Evolutionary conservation across 1,139 yeast genomes (phyloP).

Genomic region (Nakaseomyces kungkrabaensis): DNA sequence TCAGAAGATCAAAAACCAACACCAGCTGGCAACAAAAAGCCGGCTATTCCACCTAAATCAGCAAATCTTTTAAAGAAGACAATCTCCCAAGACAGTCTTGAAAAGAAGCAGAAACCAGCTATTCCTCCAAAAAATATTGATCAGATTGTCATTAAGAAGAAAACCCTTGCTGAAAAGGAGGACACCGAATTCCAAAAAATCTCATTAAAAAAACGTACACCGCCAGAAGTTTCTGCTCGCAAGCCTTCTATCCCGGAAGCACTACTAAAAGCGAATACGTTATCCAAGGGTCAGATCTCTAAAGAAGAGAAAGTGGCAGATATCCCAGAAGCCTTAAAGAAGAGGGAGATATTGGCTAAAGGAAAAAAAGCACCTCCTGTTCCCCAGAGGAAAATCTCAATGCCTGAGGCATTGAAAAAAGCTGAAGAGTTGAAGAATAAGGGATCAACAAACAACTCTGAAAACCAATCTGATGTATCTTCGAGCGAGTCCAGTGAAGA

Average conservation of each 20-base stretch:
- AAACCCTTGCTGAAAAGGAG: not conserved
- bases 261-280: not conserved
- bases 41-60: conserved; percentile 17
- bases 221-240: not conserved
- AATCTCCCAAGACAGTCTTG: conserved; percentile 6
- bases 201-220: not conserved
- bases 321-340: conserved; percentile 13
- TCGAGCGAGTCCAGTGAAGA: not conserved
- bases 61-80: conserved; percentile 9
- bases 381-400: conserved; percentile 23
- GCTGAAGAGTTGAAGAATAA: conserved; percentile 17
- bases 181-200: not conserved
- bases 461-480: not conserved
- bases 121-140: conserved; percentile 2
- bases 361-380: conserved; percentile 18
- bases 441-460: not conserved
- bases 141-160: conserved; percentile 9
- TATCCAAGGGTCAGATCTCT: not conserved
- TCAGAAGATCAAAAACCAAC: conserved; percentile 6
- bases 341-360: conserved; percentile 10
- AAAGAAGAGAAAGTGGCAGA: not conserved
- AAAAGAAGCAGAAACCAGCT: not conserved
- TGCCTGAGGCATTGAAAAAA: conserved; percentile 28
- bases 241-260: conserved; percentile 5
- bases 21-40: conserved; percentile 4